Base-by-base conservation (phyloP, 495 filamentous ascomycete species). In the Neurospora sp. region DNA sequence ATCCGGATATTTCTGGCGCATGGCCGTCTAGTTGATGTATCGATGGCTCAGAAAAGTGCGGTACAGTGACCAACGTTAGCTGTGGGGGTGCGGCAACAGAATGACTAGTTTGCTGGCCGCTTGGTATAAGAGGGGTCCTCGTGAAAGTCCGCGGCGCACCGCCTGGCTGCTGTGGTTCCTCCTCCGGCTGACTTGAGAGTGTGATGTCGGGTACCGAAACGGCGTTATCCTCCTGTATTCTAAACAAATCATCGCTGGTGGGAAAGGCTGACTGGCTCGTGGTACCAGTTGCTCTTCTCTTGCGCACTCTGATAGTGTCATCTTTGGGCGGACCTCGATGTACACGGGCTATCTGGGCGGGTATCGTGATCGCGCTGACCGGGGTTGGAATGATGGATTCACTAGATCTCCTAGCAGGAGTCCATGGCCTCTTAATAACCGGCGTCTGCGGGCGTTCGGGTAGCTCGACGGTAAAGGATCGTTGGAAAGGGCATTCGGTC, bases 401-500 rank as follows among this genome's bases (percentile, higher is more conserved):
- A 77, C 75, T 78, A 80, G 74, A 80, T 77, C 86, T 81, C 79
- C 86, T 77, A 74, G 84, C 83, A 12, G 92, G 92, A 40, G 85
- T 90, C 91, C 92, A 94, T 46, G 91, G 89, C 74, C 85, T 88
- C 81, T 89, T 91, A 74, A 85, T 89, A 59, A 89, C 81, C 4
- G 92, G 91, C 4, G 88, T 90, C 74, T 86, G 83, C 1, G 90
- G 89, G 69, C 87, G 84, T 72, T 92, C 90, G 5, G 94, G 94
- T 42, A 96, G 82, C 72, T 92, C 87, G 31, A 96, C 89, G 1
- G 87, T 90, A 73, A 96, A 94, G 5, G 88, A 85, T 70, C 93
- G 85, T 75, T 90, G 85, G 81, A 97, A 97, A 12, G 94, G 94
- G 84, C 93, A 97, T 69, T 89, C 88, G 0, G 93, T 97, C 74